Evolutionary conservation across 345 rosid species (phyloP).

Genomic region (Brassica rapa): DNA sequence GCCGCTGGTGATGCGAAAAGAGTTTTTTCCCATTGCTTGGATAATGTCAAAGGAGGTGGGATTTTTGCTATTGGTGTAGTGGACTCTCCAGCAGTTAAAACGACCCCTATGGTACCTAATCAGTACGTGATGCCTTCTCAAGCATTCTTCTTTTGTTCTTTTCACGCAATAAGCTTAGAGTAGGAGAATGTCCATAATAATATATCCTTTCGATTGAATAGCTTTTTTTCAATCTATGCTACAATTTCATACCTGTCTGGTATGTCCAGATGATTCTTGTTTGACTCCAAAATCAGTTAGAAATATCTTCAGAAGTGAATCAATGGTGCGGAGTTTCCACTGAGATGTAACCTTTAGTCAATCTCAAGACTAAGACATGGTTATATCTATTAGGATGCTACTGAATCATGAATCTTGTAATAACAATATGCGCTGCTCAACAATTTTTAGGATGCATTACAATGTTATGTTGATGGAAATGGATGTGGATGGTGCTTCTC

Average conservation of each 20-base stretch:
- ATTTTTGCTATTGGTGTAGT: conserved; percentile 1
- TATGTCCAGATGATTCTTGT: not conserved
- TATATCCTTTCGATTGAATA: not conserved
- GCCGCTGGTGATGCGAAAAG: not conserved
- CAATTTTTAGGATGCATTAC: conserved; percentile 76
- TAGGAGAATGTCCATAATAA: not conserved
- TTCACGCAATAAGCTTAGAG: not conserved
- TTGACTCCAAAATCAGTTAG: not conserved
- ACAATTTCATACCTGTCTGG: not conserved
- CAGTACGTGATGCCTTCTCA: not conserved
- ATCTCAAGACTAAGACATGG: not conserved
- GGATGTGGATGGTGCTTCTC: conserved; percentile 62
- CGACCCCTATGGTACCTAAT: not conserved
- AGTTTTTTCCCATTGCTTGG: not conserved
- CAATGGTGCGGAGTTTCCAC: not conserved
- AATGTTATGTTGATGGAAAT: conserved; percentile 66
- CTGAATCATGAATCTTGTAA: conserved; percentile 7
- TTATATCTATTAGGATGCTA: not conserved
- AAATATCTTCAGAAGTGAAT: not conserved
- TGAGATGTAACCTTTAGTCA: not conserved
- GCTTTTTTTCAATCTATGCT: not conserved
- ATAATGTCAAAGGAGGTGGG: not conserved
- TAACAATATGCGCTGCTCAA: conserved; percentile 26
- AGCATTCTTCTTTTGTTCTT: not conserved
- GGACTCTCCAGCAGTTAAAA: not conserved